Evolutionary conservation across 108 stramenopile species (phyloP).

Genomic region (Cyclotella sp.): DNA sequence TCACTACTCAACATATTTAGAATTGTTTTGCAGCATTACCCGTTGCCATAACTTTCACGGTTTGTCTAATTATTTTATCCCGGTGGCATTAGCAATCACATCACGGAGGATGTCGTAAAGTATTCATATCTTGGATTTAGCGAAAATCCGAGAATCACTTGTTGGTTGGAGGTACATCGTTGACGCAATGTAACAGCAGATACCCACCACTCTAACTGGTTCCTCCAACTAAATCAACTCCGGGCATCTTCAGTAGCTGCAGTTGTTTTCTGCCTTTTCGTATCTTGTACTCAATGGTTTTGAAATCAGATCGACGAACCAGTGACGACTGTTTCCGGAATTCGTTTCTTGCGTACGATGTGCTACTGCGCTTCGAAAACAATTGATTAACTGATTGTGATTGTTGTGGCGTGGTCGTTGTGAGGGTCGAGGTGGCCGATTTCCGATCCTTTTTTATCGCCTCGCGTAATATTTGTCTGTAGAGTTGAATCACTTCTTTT

Average conservation of each 20-base stretch:
- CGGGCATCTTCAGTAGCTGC: conserved; percentile 84
- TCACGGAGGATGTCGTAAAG: too few species aligned
- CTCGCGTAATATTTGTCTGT: conserved; percentile 75
- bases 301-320: conserved; percentile 73
- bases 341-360: conserved; percentile 64
- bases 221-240: conserved; percentile 68
- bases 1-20: too few species aligned
- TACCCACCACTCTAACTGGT: not conserved
- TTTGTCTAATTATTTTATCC: too few species aligned
- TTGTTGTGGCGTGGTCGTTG: not conserved
- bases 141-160: too few species aligned
- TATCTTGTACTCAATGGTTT: conserved; percentile 80
- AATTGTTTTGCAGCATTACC: too few species aligned
- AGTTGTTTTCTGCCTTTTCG: conserved; percentile 83
- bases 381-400: not conserved
- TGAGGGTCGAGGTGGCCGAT: not conserved
- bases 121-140: too few species aligned
- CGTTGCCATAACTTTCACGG: too few species aligned
- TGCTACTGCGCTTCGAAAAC: conserved; percentile 27
- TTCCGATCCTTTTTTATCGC: conserved; percentile 72
- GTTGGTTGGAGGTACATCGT: not conserved
- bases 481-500: conserved; percentile 77
- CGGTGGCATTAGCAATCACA: too few species aligned
- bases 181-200: not conserved
- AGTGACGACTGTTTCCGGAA: conserved; percentile 66